Conservation (phyloP, 306 rosid genomes). For the Lupinus albus region DNA sequence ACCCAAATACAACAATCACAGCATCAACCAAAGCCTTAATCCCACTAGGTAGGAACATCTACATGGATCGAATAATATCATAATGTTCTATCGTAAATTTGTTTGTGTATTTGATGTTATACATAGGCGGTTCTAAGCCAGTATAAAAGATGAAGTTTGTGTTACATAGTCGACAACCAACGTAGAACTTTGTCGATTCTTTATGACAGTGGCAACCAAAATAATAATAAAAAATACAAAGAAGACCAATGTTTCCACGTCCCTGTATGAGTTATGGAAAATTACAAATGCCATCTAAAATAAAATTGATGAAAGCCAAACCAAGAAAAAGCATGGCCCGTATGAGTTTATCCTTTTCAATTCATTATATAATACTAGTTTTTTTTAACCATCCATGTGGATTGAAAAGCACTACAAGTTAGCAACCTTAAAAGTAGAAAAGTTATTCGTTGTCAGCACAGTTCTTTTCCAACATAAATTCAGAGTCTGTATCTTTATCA, state of each 20-base stretch:
- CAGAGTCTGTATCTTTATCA: background rate
- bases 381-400: slow-evolving; percentile 9
- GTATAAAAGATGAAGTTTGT: too few relatives aligned
- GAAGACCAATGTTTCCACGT: slow-evolving; percentile 1
- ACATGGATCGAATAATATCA: too few relatives aligned
- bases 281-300: slow-evolving; percentile 20
- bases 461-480: slow-evolving; percentile 13
- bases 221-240: too few relatives aligned
- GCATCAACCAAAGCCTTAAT: too few relatives aligned
- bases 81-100: too few relatives aligned
- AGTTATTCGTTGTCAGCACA: background rate
- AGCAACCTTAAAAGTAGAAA: background rate
- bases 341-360: background rate
- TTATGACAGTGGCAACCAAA: slow-evolving; percentile 1
- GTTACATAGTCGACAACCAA: too few relatives aligned
- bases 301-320: background rate
- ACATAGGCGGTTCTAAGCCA: too few relatives aligned
- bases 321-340: background rate
- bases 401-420: background rate
- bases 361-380: slow-evolving; percentile 4
- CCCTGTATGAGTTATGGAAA: slow-evolving; percentile 9
- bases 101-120: too few relatives aligned
- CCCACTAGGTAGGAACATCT: too few relatives aligned
- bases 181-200: too few relatives aligned
- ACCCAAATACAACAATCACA: too few relatives aligned